Base-by-base conservation (phyloP, 1,139 yeast species). In the Diutina rugosa region DNA sequence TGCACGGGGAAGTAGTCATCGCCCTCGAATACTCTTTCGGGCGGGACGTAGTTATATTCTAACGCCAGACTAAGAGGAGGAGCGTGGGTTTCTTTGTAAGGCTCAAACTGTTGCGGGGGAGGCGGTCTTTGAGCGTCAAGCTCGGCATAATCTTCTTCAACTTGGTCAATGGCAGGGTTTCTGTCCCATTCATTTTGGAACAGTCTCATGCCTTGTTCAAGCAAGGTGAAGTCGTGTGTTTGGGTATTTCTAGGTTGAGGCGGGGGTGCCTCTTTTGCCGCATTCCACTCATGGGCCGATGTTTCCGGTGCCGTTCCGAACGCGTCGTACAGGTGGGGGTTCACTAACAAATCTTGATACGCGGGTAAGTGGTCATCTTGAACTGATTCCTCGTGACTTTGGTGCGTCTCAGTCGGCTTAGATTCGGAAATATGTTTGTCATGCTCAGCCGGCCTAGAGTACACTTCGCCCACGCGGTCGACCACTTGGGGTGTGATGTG, bases 221-320 rank as follows among this genome's bases (percentile, higher is more conserved):
- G 41, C 14, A n/a, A 8, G 12, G 44, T 32, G 35, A 29, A 49
- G 35, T 49, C 44, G 9, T 47, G 38, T 4, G 41, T 32, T 5
- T 49, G 14, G 29, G 28, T 38, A 49, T n/a, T 28, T 7, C n/a
- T 21, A 14, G 53, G 44, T 1, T 59, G 58, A 9, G 55, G 46
- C 2, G 67, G 67, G 1, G 80, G 80, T n/a, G 74, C 66, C 56
- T 67, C 71, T 18, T 55, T 62, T 0, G 77, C 62, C 1, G 79
- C 73, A 56, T 76, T 75, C 80, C 80, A 76, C 18, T 61, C 61
- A 10, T 69, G 63, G n/a, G 63, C 65, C 38, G 6, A 10, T 10
- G 12, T 35, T 16, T 30, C 29, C 4, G 28, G 26, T 12, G 21
- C 53, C 21, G 44, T 4, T 44, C 58, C 61, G 55, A 58, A 57